These are phyloP conservation scores for Hymenoscyphus fructigenus DNA, from an alignment of 2,329 filamentous ascomycete genomes.

Conservation along the genomic window DNA sequence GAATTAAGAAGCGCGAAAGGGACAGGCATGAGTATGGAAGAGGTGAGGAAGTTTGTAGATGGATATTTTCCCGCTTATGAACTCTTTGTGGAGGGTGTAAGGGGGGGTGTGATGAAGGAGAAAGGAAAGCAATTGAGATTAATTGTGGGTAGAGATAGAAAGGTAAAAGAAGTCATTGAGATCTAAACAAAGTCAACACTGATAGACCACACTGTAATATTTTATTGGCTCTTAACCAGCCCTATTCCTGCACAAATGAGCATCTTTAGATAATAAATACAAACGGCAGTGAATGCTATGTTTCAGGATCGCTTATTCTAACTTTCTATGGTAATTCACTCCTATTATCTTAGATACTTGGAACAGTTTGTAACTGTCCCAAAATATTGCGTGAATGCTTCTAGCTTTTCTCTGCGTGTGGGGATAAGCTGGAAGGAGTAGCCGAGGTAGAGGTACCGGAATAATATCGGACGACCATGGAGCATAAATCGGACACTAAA, in stretches of 20 bases:
- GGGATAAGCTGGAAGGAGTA: too few relatives aligned
- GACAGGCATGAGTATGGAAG: conserved; percentile 62
- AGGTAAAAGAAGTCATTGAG: conserved; percentile 40
- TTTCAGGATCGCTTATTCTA: too few relatives aligned
- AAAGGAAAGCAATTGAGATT: conserved; percentile 49
- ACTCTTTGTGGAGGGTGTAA: conserved; percentile 49
- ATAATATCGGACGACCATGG: neutral
- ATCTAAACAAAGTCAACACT: conserved; percentile 16
- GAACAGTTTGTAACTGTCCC: neutral
- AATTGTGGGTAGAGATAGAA: conserved; percentile 47
- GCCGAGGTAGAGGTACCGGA: neutral
- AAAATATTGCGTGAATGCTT: too few relatives aligned
- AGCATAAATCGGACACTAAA: neutral
- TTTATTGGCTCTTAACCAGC: neutral
- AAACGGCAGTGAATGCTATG: too few relatives aligned
- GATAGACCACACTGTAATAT: neutral
- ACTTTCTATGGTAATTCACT: too few relatives aligned
- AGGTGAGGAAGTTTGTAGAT: conserved; percentile 65
- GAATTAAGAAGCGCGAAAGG: conserved; percentile 56
- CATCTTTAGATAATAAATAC: neutral
- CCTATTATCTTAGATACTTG: neutral
- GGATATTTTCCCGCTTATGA: conserved; percentile 57
- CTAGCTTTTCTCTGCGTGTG: too few relatives aligned
- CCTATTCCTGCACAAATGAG: neutral
- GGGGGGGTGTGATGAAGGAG: conserved; percentile 47